Evolutionary conservation across 768 basidiomycete genomes (phyloP).

Genomic region (Termitomyces sp.): DNA sequence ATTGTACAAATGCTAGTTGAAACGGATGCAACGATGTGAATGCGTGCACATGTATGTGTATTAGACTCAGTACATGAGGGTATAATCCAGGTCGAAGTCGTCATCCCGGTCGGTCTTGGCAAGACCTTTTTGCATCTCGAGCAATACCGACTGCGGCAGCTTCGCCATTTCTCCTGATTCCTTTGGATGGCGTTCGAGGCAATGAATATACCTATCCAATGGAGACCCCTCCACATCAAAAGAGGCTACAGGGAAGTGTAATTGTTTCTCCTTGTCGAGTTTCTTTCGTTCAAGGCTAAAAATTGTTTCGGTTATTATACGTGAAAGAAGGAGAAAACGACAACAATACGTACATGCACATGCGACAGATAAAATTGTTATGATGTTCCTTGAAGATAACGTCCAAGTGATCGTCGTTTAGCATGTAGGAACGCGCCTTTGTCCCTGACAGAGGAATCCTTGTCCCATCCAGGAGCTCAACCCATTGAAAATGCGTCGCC

Average conservation of each 20-base stretch:
- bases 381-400: background rate
- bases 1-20: background rate
- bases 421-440: background rate
- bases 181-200: background rate
- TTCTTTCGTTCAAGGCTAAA: conserved; percentile 1
- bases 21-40: background rate
- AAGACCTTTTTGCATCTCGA: background rate
- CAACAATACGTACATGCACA: conserved; percentile 2
- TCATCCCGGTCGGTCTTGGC: conserved; percentile 3
- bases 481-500: background rate
- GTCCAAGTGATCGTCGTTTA: background rate
- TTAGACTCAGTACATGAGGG: background rate
- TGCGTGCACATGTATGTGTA: background rate
- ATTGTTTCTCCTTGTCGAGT: background rate
- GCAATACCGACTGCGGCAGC: background rate
- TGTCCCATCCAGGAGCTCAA: background rate
- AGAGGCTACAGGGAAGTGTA: background rate
- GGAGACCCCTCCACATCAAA: background rate
- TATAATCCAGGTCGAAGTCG: background rate
- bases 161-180: background rate
- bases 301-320: background rate
- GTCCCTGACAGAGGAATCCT: background rate
- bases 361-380: background rate
- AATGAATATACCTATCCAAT: background rate
- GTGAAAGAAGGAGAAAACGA: background rate